Base-by-base conservation (phyloP, 352 stramenopile species). In the Phytopythium mirpurense region DNA sequence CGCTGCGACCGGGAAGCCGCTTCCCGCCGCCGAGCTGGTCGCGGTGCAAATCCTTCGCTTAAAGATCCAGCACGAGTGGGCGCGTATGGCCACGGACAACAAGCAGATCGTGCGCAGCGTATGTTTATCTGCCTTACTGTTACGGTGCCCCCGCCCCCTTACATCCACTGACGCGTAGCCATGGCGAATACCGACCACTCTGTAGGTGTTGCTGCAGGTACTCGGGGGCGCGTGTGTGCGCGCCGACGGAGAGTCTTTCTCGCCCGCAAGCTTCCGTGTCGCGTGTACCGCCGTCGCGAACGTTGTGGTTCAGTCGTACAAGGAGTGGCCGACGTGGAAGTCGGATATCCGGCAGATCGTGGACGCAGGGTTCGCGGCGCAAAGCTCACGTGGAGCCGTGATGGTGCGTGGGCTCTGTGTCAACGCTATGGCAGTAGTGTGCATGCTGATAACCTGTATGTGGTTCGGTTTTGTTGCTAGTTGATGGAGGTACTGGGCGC, bases 31-130 rank as follows among this genome's bases (percentile, higher is more conserved):
- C 3, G 63, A 86, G 51, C 62, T 89, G 26, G 76, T 88, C 32
- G 79, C 76, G 18, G 70, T 85, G 65, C 81, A 91, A 60, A 74
- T 91, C 51, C 49, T 91, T 45, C 76, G 78, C 0, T 59, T 81
- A 27, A 91, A 91, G 57, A 80, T 77, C 29, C 58, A 72, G 26
- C 59, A 84, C 5, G 67, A 71, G 38, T 91, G 80, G 80, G 41
- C 40, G 14, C 41, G 46, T 6, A 72, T 77, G 21, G 70, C 54
- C 11, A 18, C 31, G 2, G 53, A 75, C n/a, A 65, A 83, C 36
- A 70, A 70, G 27, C 54, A 61, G 8, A 31, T 64, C 15, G 73
- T 90, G 9, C 65, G 65, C 16, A 53, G 83, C 54, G 80, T 90
- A 46, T 15, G 64, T 44, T 18, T 26, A 19, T 1, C 19, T 23